These are phyloP conservation scores for Coniochaeta ligniaria DNA, from an alignment of 2,329 filamentous ascomycete genomes.

Conservation along the genomic window DNA sequence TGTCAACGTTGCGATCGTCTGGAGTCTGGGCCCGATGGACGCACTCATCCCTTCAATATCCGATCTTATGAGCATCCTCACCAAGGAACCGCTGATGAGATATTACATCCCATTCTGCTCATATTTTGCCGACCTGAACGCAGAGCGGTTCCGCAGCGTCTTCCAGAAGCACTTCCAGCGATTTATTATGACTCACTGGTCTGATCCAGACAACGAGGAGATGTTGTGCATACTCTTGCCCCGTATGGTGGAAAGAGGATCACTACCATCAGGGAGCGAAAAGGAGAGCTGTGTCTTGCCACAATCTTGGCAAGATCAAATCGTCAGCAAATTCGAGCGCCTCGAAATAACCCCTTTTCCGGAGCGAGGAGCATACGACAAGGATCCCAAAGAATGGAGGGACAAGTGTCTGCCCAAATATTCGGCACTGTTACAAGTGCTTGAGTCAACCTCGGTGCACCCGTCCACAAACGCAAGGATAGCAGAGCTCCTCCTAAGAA, in stretches of 20 bases:
- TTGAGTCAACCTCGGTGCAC: constrained; percentile 55
- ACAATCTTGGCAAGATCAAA: constrained; percentile 66
- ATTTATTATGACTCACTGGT: constrained; percentile 72
- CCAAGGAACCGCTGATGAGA: constrained; percentile 55
- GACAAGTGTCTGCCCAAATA: constrained; percentile 60
- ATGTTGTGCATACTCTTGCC: constrained; percentile 63
- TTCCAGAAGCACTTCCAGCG: constrained; percentile 76
- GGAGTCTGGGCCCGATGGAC: constrained; percentile 74
- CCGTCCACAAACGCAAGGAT: constrained; percentile 61
- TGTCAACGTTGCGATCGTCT: constrained; percentile 55
- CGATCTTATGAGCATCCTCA: constrained; percentile 57
- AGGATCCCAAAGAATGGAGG: constrained; percentile 55
- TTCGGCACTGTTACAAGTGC: constrained; percentile 57
- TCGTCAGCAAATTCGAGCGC: constrained; percentile 61
- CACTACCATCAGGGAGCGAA: constrained; percentile 44
- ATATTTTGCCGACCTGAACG: constrained; percentile 67
- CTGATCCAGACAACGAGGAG: constrained; percentile 55
- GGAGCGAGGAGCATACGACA: constrained; percentile 54
- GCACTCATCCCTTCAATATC: constrained; percentile 64
- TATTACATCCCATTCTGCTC: constrained; percentile 85
- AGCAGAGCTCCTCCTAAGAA: constrained; percentile 56
- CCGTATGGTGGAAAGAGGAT: constrained; percentile 49
- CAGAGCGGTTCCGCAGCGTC: constrained; percentile 69
- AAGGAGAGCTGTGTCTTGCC: constrained; percentile 51
- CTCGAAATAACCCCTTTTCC: constrained; percentile 59